phyloP scores from a whole-genome alignment of 495 filamentous ascomycete species.

The Chaetomium cochliodes region DNA sequence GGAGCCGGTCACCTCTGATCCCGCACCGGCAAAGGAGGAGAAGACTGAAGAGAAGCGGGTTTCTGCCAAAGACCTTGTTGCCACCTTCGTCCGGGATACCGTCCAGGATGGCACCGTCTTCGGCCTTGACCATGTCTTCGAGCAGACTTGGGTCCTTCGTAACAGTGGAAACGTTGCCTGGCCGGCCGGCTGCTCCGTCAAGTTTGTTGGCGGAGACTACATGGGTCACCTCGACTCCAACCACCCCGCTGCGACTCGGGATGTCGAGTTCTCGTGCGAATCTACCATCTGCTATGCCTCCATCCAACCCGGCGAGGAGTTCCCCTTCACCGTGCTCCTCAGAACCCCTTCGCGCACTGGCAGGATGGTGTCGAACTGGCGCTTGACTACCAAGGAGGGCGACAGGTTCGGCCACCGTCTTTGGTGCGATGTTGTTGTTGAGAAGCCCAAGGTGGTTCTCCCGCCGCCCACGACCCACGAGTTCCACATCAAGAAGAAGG shows the following conservation, averaged over 20 bases:
- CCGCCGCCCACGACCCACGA: slow-evolving; percentile 5
- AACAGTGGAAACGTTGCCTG: slow-evolving; percentile 77
- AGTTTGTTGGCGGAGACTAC: slow-evolving; percentile 87
- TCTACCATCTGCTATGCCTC: slow-evolving; percentile 73
- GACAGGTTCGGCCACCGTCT: slow-evolving; percentile 84
- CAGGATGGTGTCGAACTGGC: slow-evolving; percentile 91
- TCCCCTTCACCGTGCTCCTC: slow-evolving; percentile 79
- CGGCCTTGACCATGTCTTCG: slow-evolving; percentile 66
- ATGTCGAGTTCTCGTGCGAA: slow-evolving; percentile 70
- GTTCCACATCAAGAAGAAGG: too few species aligned
- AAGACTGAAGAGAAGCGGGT: slow-evolving; percentile 17
- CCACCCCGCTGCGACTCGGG: slow-evolving; percentile 69
- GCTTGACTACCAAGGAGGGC: slow-evolving; percentile 78
- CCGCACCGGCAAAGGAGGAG: slow-evolving; percentile 17
- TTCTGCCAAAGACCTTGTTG: slow-evolving; percentile 52
- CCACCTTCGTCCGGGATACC: slow-evolving; percentile 75
- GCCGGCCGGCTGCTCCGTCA: slow-evolving; percentile 87
- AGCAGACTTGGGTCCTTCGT: slow-evolving; percentile 87
- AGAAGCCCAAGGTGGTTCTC: slow-evolving; percentile 31
- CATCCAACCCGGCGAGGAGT: slow-evolving; percentile 67
- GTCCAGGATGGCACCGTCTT: slow-evolving; percentile 75
- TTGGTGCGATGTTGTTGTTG: slow-evolving; percentile 88
- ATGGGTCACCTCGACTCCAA: slow-evolving; percentile 85
- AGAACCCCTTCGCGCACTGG: slow-evolving; percentile 71
- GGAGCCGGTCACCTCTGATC: slow-evolving; percentile 23